Evolutionary conservation across 768 basidiomycete species (phyloP).

Genomic region (Lyophyllum semitale): DNA sequence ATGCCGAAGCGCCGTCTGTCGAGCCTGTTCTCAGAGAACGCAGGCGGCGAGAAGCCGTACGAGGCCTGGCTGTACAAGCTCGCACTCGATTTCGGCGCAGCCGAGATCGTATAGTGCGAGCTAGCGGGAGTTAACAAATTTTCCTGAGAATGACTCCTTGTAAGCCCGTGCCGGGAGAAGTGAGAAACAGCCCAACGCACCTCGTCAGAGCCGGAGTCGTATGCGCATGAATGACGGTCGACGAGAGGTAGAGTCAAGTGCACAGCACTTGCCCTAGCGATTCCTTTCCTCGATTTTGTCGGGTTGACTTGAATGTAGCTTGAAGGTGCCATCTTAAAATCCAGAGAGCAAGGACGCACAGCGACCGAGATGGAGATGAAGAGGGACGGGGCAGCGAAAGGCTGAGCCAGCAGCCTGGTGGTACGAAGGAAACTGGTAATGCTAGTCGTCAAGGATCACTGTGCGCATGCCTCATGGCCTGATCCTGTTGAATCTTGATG

Average conservation of each 20-base stretch:
- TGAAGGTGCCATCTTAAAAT: conserved; percentile 7
- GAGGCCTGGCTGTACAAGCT: conserved; percentile 26
- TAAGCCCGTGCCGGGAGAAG: background rate
- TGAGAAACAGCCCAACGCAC: background rate
- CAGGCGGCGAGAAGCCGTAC: conserved; percentile 12
- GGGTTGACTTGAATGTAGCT: conserved; percentile 4
- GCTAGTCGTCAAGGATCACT: no score
- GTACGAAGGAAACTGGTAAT: background rate
- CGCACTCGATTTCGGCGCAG: conserved; percentile 17
- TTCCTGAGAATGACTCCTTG: background rate
- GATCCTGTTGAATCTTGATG: no score
- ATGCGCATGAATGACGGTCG: conserved; percentile 10
- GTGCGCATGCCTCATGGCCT: no score
- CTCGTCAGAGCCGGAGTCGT: background rate
- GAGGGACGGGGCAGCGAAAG: background rate
- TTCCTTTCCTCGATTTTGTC: conserved; percentile 5
- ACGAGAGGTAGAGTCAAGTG: conserved; percentile 14
- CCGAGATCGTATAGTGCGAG: conserved; percentile 19
- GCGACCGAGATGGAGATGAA: background rate
- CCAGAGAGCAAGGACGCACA: background rate
- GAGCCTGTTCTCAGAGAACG: conserved; percentile 14
- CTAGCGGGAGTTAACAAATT: conserved; percentile 9
- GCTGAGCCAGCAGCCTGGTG: conserved; percentile 18
- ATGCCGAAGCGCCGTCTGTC: conserved; percentile 23
- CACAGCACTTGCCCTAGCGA: conserved; percentile 11